Evolutionary conservation across 805 yeast species (phyloP).

Genomic region (Nematodospora valgi): DNA sequence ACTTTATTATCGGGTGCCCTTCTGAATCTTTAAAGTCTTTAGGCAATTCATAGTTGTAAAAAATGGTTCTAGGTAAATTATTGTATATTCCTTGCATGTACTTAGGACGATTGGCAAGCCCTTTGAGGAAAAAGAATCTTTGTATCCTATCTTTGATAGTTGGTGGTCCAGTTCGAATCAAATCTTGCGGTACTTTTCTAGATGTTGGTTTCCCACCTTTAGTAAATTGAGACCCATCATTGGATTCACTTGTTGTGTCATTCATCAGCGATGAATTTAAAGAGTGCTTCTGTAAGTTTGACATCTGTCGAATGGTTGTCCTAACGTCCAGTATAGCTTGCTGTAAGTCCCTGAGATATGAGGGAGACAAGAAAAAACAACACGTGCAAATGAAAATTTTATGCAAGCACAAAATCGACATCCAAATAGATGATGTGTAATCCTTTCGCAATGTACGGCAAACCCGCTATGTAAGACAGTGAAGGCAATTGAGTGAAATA

Average conservation of each 20-base stretch:
- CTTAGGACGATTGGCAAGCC: constrained; percentile 28
- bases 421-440: too few relatives aligned
- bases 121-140: constrained; percentile 18
- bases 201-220: constrained; percentile 2
- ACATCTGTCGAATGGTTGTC: too few relatives aligned
- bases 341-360: too few relatives aligned
- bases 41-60: constrained; percentile 50
- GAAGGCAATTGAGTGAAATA: too few relatives aligned
- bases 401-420: too few relatives aligned
- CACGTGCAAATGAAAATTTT: too few relatives aligned
- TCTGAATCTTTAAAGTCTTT: constrained; percentile 29
- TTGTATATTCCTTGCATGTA: constrained; percentile 35
- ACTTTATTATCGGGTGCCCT: constrained; percentile 33
- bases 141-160: constrained; percentile 18
- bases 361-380: too few relatives aligned
- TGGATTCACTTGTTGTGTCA: constrained; percentile 5
- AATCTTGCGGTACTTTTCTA: constrained; percentile 13
- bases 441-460: too few relatives aligned
- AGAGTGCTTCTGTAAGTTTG: constrained; percentile 1
- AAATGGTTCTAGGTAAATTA: constrained; percentile 42
- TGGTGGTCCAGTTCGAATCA: constrained; percentile 18
- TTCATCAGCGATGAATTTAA: constrained; percentile 1
- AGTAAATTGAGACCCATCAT: constrained; percentile 3
- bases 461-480: too few relatives aligned
- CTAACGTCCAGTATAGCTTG: too few relatives aligned